These are phyloP conservation scores for Fusarium sp. DNA, from an alignment of 2,329 filamentous ascomycete genomes.

Conservation along the genomic window DNA sequence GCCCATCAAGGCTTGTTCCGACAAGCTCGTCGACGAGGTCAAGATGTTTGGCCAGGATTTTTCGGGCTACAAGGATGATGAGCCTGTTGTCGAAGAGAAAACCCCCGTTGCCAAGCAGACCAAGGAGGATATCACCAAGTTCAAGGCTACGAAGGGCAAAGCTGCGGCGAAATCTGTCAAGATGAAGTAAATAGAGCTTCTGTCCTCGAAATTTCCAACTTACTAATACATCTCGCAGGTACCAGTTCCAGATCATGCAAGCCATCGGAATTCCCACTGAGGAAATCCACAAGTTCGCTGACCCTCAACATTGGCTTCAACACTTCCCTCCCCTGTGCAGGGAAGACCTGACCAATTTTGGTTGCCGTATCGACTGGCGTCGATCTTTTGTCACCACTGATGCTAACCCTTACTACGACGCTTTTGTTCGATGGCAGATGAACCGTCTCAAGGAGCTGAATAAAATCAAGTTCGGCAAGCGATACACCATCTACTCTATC, in stretches of 20 bases:
- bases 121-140: constrained; percentile 89
- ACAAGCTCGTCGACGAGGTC: constrained; percentile 92
- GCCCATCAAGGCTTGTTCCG: constrained; percentile 96
- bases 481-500: constrained; percentile 85
- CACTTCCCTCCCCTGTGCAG: constrained; percentile 76
- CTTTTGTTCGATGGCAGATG: constrained; percentile 98
- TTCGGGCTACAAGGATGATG: constrained; percentile 75
- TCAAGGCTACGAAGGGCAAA: constrained; percentile 92
- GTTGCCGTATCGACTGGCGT: constrained; percentile 91
- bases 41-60: constrained; percentile 90
- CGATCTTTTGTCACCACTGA: constrained; percentile 94
- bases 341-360: constrained; percentile 83
- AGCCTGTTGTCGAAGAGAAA: constrained; percentile 60
- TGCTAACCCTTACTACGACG: constrained; percentile 95
- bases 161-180: constrained; percentile 89
- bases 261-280: constrained; percentile 86
- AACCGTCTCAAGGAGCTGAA: constrained; percentile 86
- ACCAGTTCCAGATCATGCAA: constrained; percentile 95
- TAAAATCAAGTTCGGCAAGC: constrained; percentile 93
- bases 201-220: background rate
- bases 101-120: constrained; percentile 69
- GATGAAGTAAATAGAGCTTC: constrained; percentile 65
- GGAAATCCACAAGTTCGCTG: constrained; percentile 93
- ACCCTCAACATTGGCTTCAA: constrained; percentile 90
- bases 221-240: constrained; percentile 49